phyloP scores from a whole-genome alignment of 108 stramenopile genomes.

The Fistulifera solaris region DNA sequence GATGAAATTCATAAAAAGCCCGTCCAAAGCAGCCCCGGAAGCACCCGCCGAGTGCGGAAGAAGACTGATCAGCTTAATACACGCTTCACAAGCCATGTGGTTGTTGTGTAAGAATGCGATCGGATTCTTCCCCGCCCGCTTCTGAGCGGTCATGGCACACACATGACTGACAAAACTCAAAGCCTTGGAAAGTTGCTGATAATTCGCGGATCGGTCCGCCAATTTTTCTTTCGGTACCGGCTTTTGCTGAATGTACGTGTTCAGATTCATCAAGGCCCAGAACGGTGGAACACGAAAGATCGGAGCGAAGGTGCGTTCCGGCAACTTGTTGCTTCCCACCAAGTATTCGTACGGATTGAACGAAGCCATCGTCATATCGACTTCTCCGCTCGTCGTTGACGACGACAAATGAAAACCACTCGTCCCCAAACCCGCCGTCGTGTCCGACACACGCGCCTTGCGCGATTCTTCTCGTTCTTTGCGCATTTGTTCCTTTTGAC shows the following conservation, averaged over 20 bases:
- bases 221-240: conserved; percentile 38
- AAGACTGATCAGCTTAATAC: conserved; percentile 72
- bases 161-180: conserved; percentile 76
- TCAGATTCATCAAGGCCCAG: conserved; percentile 75
- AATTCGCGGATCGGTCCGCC: conserved; percentile 48
- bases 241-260: conserved; percentile 60
- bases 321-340: conserved; percentile 59
- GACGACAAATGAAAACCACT: conserved; percentile 40
- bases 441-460: conserved; percentile 6
- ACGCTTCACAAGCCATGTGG: conserved; percentile 72
- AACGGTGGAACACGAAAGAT: conserved; percentile 82
- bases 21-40: conserved; percentile 66
- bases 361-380: conserved; percentile 21
- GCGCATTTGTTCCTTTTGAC: conserved; percentile 34
- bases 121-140: conserved; percentile 25
- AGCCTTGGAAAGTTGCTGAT: conserved; percentile 77
- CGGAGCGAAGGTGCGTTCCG: conserved; percentile 70
- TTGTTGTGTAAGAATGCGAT: conserved; percentile 54
- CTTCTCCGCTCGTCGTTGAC: conserved; percentile 16
- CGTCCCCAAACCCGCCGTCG: conserved; percentile 35
- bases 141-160: conserved; percentile 49
- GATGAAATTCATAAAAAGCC: conserved; percentile 74
- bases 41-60: conserved; percentile 80
- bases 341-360: conserved; percentile 82
- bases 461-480: conserved; percentile 43